phyloP scores from a whole-genome alignment of 371 early-diverging fungal species.

The Mortierella sp. region DNA sequence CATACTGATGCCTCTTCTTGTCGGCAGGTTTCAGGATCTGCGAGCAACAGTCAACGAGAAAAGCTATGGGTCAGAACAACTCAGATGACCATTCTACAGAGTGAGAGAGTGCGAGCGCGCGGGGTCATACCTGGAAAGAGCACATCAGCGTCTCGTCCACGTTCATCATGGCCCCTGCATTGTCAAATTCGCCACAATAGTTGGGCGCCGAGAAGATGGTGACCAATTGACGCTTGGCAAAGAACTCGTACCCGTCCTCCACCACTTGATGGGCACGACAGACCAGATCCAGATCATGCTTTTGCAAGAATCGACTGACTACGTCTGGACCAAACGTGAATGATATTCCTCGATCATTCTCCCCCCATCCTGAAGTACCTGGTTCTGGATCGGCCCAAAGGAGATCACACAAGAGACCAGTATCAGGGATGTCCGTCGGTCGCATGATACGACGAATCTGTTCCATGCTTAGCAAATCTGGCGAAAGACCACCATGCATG shows the following conservation, averaged over 20 bases:
- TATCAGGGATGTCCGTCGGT: conserved; percentile 96
- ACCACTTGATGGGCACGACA: conserved; percentile 98
- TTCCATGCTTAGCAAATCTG: conserved; percentile 86
- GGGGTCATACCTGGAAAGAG: conserved; percentile 80
- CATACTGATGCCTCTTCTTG: conserved; percentile 42
- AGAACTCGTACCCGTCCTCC: conserved; percentile 97
- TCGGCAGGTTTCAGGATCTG: conserved; percentile 46
- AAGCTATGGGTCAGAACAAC: too few relatives aligned
- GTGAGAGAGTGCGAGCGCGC: too few relatives aligned
- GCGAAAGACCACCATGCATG: conserved; percentile 98
- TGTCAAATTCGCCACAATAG: conserved; percentile 97
- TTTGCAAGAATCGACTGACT: conserved; percentile 89
- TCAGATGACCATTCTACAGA: not conserved
- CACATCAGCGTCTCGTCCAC: conserved; percentile 96
- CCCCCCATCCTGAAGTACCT: conserved; percentile 86
- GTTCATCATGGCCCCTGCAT: conserved; percentile 98
- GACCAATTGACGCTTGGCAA: conserved; percentile 92
- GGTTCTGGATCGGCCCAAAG: conserved; percentile 97
- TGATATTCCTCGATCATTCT: conserved; percentile 93
- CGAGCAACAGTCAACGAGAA: not conserved
- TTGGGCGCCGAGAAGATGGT: conserved; percentile 97
- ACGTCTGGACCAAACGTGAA: conserved; percentile 92
- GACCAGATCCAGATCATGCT: conserved; percentile 92
- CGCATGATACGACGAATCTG: conserved; percentile 91
- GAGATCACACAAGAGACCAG: conserved; percentile 91